Base-by-base conservation (phyloP, 2,329 filamentous ascomycete genomes). In the Arthrinium phaeospermum region DNA sequence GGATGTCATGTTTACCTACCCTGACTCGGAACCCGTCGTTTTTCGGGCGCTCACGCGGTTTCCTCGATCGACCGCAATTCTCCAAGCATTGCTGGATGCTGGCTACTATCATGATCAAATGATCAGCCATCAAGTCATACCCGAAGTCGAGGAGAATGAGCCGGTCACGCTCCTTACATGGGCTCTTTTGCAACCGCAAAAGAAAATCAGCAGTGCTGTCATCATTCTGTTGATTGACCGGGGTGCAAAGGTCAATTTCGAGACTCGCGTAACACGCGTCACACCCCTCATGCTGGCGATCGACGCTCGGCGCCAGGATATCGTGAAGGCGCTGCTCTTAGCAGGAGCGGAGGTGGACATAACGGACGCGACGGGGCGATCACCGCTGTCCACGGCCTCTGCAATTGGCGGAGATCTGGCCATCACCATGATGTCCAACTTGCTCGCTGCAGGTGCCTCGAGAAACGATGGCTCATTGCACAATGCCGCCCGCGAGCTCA, bases 391-490 rank as follows among this genome's bases (percentile, higher is more conserved):
- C 1, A 87, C 91, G 83, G 90, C 89, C 1, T 90, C 90, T 1
- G 83, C 81, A 51, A 83, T 89, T 2, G 86, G 87, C 0, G 88
- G 89, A 19, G 86, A 90, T 0, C 74, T 88, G 16, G 85, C 87
- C 0, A 86, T 86, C 24, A 82, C 84, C 13, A 87, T 90, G 80
- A 86, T 90, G 86, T 82, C 83, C 1, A 85, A 84, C 70, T 79
- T 92, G 0, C 82, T 91, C 6, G 85, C 85, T 0, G 86, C 88
- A 0, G 87, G 89, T 27, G 88, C 89, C 0, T 85, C 87, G 1
- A 85, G 83, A 57, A 90, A 93, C 72, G 91, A 93, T 73, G 91
- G 91, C 0, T 92, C 90, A 1, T 83, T 93, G 3, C 91, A 93
- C 76, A 91, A 92, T 73, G 89, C 91, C 4, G 88, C 91, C 0